A percentile compares a stretch with the other conserved stretches of the same genome.
Evolutionary conservation across 495 filamentous ascomycete species (phyloP).

Genomic region (Hypoxylon trugodes): DNA sequence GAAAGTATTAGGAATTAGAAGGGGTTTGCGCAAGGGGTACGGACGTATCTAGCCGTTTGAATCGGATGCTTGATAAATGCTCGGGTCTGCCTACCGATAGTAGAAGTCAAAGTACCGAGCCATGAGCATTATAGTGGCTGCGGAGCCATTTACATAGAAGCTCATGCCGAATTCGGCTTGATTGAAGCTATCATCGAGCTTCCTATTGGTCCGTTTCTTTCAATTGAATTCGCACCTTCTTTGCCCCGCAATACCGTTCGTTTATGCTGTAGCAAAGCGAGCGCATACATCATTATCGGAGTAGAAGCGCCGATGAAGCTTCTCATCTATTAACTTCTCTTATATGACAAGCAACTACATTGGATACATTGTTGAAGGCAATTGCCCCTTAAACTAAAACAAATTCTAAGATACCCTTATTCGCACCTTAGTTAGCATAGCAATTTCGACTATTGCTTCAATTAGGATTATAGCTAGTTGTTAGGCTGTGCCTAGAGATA

Average conservation of each 20-base stretch:
- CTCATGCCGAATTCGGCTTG: constrained; percentile 40
- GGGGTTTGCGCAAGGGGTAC: neutral
- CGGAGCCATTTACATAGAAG: too few species aligned
- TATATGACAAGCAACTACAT: constrained; percentile 21
- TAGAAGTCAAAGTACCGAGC: constrained; percentile 7
- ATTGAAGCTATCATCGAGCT: constrained; percentile 19
- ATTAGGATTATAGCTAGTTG: neutral
- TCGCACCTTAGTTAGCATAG: neutral
- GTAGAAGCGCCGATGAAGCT: constrained; percentile 33
- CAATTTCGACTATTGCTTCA: neutral
- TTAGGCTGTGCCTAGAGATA: neutral
- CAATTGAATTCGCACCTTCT: constrained; percentile 19
- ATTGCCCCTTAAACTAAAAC: neutral
- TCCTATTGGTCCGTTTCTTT: constrained; percentile 28
- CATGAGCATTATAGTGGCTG: constrained; percentile 2
- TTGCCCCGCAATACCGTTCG: constrained; percentile 20
- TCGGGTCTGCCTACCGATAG: constrained; percentile 8
- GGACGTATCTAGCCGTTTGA: constrained; percentile 14
- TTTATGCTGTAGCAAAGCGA: constrained; percentile 41
- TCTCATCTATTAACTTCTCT: constrained; percentile 10
- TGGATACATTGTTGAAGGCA: neutral
- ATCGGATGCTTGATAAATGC: neutral
- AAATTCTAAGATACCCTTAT: constrained; percentile 8
- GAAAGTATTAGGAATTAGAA: neutral
- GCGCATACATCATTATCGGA: constrained; percentile 34